Evolutionary conservation across 139 green algal species (phyloP), one percentile per base, ranked within the genome.

Genomic region (Pseudopediastrum boryanum): DNA sequence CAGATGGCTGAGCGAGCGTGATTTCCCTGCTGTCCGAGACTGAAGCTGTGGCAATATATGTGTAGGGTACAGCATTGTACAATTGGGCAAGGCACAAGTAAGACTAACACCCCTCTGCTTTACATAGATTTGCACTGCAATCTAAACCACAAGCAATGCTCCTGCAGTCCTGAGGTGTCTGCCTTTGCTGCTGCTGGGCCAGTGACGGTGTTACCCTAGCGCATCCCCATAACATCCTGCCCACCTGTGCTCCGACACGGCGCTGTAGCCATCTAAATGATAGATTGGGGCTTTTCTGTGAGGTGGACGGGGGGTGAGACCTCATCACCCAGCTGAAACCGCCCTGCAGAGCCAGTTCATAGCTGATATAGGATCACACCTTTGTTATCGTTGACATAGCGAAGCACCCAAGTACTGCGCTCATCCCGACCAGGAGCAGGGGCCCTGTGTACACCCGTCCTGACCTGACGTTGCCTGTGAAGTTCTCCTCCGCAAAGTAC

Each of bases 251-350:
- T 2, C 81, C 85, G 23, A 89, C 85, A 9, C 85, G 81, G 35
- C 85, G 78, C 74, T 89, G 85, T 41, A 89, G 77, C 85, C 85
- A 89, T 25, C 56, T 27, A 33, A 89, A 89, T 21, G 73, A 69
- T 5, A 89, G 73, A 42, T 89, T 89, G 3, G 61, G 74, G 35
- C 74, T 81, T 33, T 21, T 81, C 61, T 80, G 73, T 44, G 52
- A 12, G 25, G 46, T 36, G 43, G 35, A 44, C 12, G 5, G 67
- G 6, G 44, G 29, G 29, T 42, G 6, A 27, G 42, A 16, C 48
- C 48, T 58, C 48, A 27, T 19, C 16, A 19, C 48, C 48, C 16
- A 58, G 48, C 48, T n/a, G n/a, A n/a, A n/a, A 58, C 48, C 48
- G 16, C 16, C 48, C 48, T 58, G 48, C 48, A 19, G 16, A 58